Base-by-base conservation (phyloP, 2,329 filamentous ascomycete species). In the Fusarium sp. region DNA sequence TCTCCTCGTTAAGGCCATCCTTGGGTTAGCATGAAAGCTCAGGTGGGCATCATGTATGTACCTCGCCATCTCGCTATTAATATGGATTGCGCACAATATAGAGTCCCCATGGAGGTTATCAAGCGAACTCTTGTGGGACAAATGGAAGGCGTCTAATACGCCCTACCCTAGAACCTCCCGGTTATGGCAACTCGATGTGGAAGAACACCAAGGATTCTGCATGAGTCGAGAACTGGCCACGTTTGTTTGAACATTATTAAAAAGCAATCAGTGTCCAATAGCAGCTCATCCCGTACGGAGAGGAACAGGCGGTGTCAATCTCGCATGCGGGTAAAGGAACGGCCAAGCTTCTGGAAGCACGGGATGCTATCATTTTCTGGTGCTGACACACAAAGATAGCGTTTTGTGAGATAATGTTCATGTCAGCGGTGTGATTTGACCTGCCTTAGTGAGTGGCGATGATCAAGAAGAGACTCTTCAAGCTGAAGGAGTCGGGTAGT, bases 1-100 rank as follows among this genome's bases (percentile, higher is more conserved):
- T 42, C 24, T 59, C 11, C 29, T n/a, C 18, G 34, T 38, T 55
- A 27, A 63, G 44, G 45, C 30, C 25, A 60, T 56, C 30, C 45
- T 62, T 68, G 45, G 52, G 27, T 68, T 47, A 55, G 46, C 44
- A 68, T 64, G 46, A 46, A 43, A 43, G 22, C 45, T 50, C 49
- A 45, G 40, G 30, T 52, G 32, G 27, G 43, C 49, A 11, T 32
- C 29, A 24, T 38, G 34, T 38, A 45, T 53, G 63, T 45, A 53
- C 16, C 47, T 56, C 50, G 44, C 22, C 44, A 52, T 63, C 29
- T 63, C 34, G 22, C 24, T 43, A 45, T 42, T 22, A 40, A 55
- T 38, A 51, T 50, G 25, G 34, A 38, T 11, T n/a, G 34, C 18
- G 29, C 20, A 32, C 32, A 29, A 29, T 40, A 57, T 44, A 38